These are phyloP conservation scores for Lithospermum erythrorhizon DNA, from an alignment of 257 asterid genomes.

Conservation along the genomic window DNA sequence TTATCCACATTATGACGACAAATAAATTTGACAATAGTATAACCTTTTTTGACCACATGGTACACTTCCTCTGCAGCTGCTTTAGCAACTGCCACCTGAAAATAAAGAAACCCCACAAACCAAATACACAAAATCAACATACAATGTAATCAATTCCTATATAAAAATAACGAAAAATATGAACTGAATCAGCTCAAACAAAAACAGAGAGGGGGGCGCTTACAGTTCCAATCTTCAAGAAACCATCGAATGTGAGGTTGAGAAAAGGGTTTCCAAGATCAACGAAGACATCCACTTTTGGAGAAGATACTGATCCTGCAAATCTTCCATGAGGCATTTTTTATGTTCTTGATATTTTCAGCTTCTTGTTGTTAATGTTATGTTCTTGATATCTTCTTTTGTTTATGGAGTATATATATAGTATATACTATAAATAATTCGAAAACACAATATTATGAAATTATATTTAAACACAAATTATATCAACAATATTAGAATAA, in stretches of 20 bases:
- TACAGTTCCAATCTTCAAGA: constrained; percentile 71
- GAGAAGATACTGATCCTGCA: constrained; percentile 34
- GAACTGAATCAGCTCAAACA: no score
- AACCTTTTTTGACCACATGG: constrained; percentile 44
- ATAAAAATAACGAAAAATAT: no score
- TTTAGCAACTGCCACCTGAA: constrained; percentile 66
- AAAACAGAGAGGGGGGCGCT: not conserved
- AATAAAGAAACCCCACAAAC: not conserved
- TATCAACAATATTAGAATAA: no score
- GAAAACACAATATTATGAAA: no score
- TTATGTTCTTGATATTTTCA: no score
- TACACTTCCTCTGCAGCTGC: constrained; percentile 64
- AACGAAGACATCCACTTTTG: constrained; percentile 40
- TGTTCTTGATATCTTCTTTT: no score
- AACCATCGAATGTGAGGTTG: constrained; percentile 64
- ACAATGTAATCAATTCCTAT: not conserved
- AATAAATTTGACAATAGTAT: no score
- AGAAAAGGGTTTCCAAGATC: constrained; percentile 70
- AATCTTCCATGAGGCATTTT: constrained; percentile 32
- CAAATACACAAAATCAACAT: not conserved
- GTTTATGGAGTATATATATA: no score
- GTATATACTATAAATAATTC: no score
- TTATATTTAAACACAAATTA: no score
- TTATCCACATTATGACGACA: no score
- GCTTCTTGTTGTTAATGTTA: no score